Conservation (phyloP, 805 yeast genomes). For the Candida endomychidarum region DNA sequence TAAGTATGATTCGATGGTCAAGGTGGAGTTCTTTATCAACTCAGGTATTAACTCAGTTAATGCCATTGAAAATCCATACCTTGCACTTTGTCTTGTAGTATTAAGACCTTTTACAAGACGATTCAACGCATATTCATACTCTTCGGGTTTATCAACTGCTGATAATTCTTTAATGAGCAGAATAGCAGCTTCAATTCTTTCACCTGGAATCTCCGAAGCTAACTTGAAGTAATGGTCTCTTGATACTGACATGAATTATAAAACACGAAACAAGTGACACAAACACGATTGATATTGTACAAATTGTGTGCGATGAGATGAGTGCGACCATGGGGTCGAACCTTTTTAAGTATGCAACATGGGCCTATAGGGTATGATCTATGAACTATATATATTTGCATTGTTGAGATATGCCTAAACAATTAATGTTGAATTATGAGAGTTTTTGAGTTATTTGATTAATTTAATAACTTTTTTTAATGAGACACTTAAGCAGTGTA, state of each 20-base stretch:
- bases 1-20: slow-evolving; percentile 32
- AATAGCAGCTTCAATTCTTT: slow-evolving; percentile 72
- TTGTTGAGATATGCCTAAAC: slow-evolving; percentile 8
- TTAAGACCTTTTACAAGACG: slow-evolving; percentile 80
- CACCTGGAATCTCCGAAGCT: slow-evolving; percentile 73
- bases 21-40: slow-evolving; percentile 30
- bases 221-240: slow-evolving; percentile 75
- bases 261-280: not conserved
- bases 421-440: slow-evolving; percentile 6
- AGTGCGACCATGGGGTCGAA: slow-evolving; percentile 8
- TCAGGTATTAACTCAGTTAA: slow-evolving; percentile 61
- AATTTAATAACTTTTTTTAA: too few species aligned
- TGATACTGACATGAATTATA: slow-evolving; percentile 49
- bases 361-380: too few species aligned
- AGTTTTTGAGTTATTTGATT: not conserved
- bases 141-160: slow-evolving; percentile 43
- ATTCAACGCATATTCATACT: slow-evolving; percentile 80
- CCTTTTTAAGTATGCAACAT: too few species aligned
- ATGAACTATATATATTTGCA: slow-evolving; percentile 4
- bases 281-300: too few species aligned
- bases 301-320: not conserved
- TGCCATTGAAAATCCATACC: slow-evolving; percentile 88
- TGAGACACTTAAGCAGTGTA: slow-evolving; percentile 28
- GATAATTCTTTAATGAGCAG: slow-evolving; percentile 60
- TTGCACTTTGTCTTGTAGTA: slow-evolving; percentile 78